Evolutionary conservation across 129 eudicot genomes (phyloP).

Genomic region (Pseudognaphalium luteoalbum): DNA sequence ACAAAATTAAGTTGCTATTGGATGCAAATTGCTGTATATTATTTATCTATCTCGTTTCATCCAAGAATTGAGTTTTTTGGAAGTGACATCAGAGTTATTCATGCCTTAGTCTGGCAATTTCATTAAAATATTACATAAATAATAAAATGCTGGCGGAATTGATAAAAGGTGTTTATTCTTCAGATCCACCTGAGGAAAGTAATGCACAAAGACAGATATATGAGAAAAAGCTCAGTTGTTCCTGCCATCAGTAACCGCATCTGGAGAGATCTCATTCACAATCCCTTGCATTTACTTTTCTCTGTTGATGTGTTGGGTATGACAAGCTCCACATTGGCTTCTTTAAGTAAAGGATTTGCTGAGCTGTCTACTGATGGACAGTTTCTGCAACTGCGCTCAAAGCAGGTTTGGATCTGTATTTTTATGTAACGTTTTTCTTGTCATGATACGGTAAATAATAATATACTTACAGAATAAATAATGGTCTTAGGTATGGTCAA

Average conservation of each 20-base stretch:
- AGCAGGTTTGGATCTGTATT: constrained; percentile 56
- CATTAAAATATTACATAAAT: too few relatives aligned
- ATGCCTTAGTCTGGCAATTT: background rate
- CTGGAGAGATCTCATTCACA: constrained; percentile 92
- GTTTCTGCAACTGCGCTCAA: constrained; percentile 88
- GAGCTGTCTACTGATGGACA: constrained; percentile 99
- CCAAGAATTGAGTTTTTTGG: background rate
- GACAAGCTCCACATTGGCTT: constrained; percentile 97
- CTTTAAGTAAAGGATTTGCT: constrained; percentile 94
- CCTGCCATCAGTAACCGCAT: constrained; percentile 88
- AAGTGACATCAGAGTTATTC: background rate
- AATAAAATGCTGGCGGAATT: background rate
- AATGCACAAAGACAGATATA: constrained; percentile 92
- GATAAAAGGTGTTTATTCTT: constrained; percentile 18
- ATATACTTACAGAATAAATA: background rate
- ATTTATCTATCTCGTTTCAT: background rate
- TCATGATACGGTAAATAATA: background rate
- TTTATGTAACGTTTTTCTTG: background rate
- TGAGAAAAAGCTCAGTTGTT: constrained; percentile 85
- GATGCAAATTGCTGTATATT: background rate
- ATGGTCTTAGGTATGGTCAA: constrained; percentile 74
- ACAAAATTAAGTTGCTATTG: constrained; percentile 10
- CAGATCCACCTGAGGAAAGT: constrained; percentile 92
- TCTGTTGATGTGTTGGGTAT: constrained; percentile 95
- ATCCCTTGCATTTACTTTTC: constrained; percentile 85